Base-by-base conservation (phyloP, 2,329 filamentous ascomycete genomes). In the Cladosporium sp. region DNA sequence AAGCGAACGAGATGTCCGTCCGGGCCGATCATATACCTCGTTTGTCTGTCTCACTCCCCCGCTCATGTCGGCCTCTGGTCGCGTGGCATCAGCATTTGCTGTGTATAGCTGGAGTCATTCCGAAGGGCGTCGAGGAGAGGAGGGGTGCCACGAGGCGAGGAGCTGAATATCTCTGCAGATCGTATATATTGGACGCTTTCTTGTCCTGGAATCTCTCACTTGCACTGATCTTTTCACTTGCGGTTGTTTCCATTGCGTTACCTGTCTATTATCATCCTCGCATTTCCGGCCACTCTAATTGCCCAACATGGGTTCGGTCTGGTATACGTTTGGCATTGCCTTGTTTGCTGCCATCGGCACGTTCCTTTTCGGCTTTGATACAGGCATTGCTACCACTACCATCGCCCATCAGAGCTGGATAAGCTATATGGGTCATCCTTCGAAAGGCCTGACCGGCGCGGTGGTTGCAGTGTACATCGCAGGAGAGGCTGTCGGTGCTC, bases 331-430 rank as follows among this genome's bases (percentile, higher is more conserved):
- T 31, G 73, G 75, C 5, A 66, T 82, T 54, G 77, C 77, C 44
- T 61, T 80, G 35, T 82, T 81, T 63, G 79, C 79, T 35, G 78
- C 77, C 16, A 79, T 82, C 49, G 79, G 79, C 57, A 81, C 79
- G 0, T 81, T 81, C 63, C 70, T 82, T 51, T 82, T 80, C 63
- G 79, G 79, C 2, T 81, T 82, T 54, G 80, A 82, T 61, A 81
- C 79, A 0, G 79, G 79, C 28, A 82, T 82, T 52, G 79, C 78
- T 4, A 83, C 79, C 10, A 82, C 79, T 13, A 82, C 80, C 16
- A 83, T 83, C 52, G 79, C 80, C 2, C 80, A 83, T 61, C 61
- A 78, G 59, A 81, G 77, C 60, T 83, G 79, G 79, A 74, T 79
- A 42, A 71, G 78, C 41, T 83, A 82, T 63, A 82, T 83, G 79